A percentile compares a stretch with the other conserved stretches of the same genome.
Conservation (phyloP, 768 basidiomycete species). For the Naganishia randhawae region DNA sequence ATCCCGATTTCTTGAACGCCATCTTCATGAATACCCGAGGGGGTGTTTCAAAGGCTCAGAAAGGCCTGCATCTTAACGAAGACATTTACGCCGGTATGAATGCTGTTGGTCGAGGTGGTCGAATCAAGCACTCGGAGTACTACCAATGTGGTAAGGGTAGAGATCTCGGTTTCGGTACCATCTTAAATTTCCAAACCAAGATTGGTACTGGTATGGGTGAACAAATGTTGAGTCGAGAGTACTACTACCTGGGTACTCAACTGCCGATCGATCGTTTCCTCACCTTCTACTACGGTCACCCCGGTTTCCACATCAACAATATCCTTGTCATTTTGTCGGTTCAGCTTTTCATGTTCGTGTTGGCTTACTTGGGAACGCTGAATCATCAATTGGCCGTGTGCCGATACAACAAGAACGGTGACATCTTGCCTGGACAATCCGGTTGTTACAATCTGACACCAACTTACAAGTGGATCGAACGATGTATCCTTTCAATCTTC, state of each 20-base stretch:
- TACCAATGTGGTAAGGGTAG: constrained; percentile 99
- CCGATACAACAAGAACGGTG: constrained; percentile 67
- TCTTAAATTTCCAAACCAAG: constrained; percentile 99
- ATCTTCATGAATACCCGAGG: constrained; percentile 98
- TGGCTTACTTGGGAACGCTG: constrained; percentile 91
- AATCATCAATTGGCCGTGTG: constrained; percentile 78
- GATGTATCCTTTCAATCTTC: constrained; percentile 96
- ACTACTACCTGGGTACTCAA: constrained; percentile 97
- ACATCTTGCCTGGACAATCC: constrained; percentile 68
- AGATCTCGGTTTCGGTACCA: constrained; percentile 97
- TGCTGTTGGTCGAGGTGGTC: constrained; percentile 89
- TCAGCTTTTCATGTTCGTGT: constrained; percentile 86
- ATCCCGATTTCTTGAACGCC: constrained; percentile 97
- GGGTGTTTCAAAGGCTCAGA: constrained; percentile 97
- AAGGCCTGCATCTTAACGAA: constrained; percentile 97
- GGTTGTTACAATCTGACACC: constrained; percentile 94
- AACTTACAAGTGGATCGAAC: constrained; percentile 91
- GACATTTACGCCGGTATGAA: constrained; percentile 99
- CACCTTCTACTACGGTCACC: constrained; percentile 99
- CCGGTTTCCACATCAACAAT: constrained; percentile 99
- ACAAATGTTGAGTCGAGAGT: constrained; percentile 97
- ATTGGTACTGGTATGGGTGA: constrained; percentile 99
- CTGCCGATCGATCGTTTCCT: constrained; percentile 96
- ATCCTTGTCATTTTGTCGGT: constrained; percentile 97
- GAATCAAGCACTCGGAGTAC: constrained; percentile 99